Evolutionary conservation across 2,329 filamentous ascomycete species (phyloP), one percentile per base, ranked within the genome.

Genomic region (Diplodia intermedia): DNA sequence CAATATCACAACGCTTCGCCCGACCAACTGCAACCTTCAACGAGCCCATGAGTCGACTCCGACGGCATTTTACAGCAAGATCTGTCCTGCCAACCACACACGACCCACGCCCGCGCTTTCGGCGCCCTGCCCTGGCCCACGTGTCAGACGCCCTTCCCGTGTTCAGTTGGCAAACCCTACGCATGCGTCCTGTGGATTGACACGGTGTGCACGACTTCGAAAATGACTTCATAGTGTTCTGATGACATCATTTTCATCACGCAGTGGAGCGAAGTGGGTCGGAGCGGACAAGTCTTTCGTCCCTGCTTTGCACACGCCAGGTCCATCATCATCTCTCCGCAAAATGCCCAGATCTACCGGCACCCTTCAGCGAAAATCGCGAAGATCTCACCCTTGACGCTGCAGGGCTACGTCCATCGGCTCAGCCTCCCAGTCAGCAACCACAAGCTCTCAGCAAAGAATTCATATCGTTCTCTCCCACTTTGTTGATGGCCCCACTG

Each of bases 221-320:
- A 5, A n/a, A 47, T 47, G 43, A 47, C 43, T 47, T 47, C 43
- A 47, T 47, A 47, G 43, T 20, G 43, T 14, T 47, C 20, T 47
- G 9, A 53, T 53, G 50, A 53, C 50, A 53, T 53, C 50, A 53
- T 53, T 26, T 20, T 53, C 29, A 6, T 12, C 26, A 26, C 26
- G 20, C 3, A 29, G 50, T 53, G 50, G 50, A 53, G 50, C 50
- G 15, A 26, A 29, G 50, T 53, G 50, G 50, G 50, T 53, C 50
- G 18, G n/a, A 26, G 20, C 14, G 12, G 11, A 20, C 49, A 53
- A 15, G 50, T 47, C 50, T 29, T 53, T 26, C 50, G 50, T 53
- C 26, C 26, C 18, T 53, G 50, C 50, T 53, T 53, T 29, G 50
- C 11, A 29, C 15, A 15, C 26, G 5, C 12, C 50, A 26, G 20